Conservation (phyloP, 2,329 filamentous ascomycete species). For the Macrophomina phaseolina region DNA sequence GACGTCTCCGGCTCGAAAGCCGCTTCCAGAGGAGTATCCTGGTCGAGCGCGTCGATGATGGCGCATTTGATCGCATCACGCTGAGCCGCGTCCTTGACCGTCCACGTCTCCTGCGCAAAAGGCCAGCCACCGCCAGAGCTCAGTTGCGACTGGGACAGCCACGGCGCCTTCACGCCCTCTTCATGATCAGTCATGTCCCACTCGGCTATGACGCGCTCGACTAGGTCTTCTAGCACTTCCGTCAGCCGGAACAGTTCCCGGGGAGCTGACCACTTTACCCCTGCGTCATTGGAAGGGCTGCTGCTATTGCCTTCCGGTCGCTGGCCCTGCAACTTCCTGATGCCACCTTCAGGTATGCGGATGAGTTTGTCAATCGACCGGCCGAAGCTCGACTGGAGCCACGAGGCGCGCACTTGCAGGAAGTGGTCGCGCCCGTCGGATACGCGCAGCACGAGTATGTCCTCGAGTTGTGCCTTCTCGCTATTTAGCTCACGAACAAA, state of each 20-base stretch:
- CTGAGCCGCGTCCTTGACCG: slow-evolving; percentile 44
- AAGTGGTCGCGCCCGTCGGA: slow-evolving; percentile 89
- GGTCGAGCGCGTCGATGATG: slow-evolving; percentile 73
- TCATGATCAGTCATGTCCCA: slow-evolving; percentile 64
- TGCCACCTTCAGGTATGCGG: slow-evolving; percentile 76
- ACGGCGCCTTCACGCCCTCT: slow-evolving; percentile 51
- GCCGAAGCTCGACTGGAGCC: slow-evolving; percentile 83
- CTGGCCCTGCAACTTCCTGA: slow-evolving; percentile 72
- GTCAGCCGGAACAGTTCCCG: slow-evolving; percentile 89
- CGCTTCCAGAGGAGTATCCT: slow-evolving; percentile 65
- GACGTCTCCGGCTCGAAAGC: slow-evolving; percentile 65
- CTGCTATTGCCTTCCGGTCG: slow-evolving; percentile 47
- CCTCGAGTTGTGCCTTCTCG: slow-evolving; percentile 70
- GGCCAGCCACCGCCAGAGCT: slow-evolving; percentile 58
- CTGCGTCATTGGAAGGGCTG: slow-evolving; percentile 38
- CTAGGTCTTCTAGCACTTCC: slow-evolving; percentile 71
- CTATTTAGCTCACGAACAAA: slow-evolving; percentile 76
- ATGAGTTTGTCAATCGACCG: slow-evolving; percentile 89
- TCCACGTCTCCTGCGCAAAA: slow-evolving; percentile 60
- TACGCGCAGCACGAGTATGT: slow-evolving; percentile 86
- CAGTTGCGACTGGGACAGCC: slow-evolving; percentile 41
- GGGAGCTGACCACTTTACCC: slow-evolving; percentile 78
- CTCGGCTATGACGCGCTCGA: slow-evolving; percentile 64
- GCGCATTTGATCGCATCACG: slow-evolving; percentile 52
- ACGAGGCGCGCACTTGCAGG: slow-evolving; percentile 76